Percentiles rank a stretch among this genome's conserved stretches.
Conservation (phyloP, 2,329 filamentous ascomycete genomes). For the Hymenoscyphus fructigenus region DNA sequence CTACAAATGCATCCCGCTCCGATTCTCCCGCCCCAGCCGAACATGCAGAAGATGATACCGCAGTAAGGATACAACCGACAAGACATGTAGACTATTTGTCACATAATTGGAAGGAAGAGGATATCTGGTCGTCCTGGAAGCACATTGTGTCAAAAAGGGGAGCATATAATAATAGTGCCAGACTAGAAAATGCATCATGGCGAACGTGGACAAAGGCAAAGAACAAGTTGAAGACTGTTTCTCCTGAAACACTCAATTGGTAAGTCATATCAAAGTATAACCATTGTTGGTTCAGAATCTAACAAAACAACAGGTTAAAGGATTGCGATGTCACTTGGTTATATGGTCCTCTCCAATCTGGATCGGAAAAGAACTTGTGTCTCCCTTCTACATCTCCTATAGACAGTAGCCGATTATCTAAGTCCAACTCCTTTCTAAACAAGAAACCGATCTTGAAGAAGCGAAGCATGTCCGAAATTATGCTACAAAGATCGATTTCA, state of each 20-base stretch:
- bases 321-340: slow-evolving; percentile 98
- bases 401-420: slow-evolving; percentile 56
- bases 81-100: slow-evolving; percentile 93
- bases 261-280: slow-evolving; percentile 45
- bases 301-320: slow-evolving; percentile 69
- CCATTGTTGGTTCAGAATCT: slow-evolving; percentile 19
- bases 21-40: slow-evolving; percentile 21
- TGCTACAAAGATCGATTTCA: slow-evolving; percentile 86
- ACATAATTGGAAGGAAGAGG: slow-evolving; percentile 93
- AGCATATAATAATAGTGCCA: slow-evolving; percentile 75
- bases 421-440: slow-evolving; percentile 58
- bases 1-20: slow-evolving; percentile 48
- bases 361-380: slow-evolving; percentile 54
- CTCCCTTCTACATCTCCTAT: slow-evolving; percentile 43
- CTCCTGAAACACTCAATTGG: slow-evolving; percentile 93
- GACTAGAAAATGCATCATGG: slow-evolving; percentile 96
- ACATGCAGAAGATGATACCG: slow-evolving; percentile 51
- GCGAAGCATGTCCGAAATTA: slow-evolving; percentile 91
- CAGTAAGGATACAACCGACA: slow-evolving; percentile 58
- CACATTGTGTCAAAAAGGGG: slow-evolving; percentile 81
- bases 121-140: slow-evolving; percentile 97
- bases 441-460: slow-evolving; percentile 88
- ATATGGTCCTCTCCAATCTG: slow-evolving; percentile 86
- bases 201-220: slow-evolving; percentile 94
- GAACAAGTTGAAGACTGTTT: slow-evolving; percentile 81